These are phyloP conservation scores for Ceratorhiza oryzae-sativae DNA, from an alignment of 1,284 basidiomycete species.

Conservation along the genomic window DNA sequence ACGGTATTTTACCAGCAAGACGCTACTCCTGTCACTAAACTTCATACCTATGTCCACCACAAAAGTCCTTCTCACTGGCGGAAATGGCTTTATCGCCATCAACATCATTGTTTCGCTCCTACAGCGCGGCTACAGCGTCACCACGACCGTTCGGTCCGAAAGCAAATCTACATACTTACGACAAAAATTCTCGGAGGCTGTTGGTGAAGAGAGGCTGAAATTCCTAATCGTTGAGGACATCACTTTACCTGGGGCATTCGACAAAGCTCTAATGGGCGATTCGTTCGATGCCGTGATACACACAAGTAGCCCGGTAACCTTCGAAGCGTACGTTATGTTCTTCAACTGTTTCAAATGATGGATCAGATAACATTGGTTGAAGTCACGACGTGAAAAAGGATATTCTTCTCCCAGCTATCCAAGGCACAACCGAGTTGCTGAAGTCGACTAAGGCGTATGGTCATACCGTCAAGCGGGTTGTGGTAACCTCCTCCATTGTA, in stretches of 20 bases:
- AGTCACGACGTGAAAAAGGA: conserved; percentile 42
- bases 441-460: conserved; percentile 47
- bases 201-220: conserved; percentile 16
- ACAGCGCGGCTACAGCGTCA: conserved; percentile 25
- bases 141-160: conserved; percentile 38
- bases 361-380: not conserved
- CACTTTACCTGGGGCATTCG: conserved; percentile 40
- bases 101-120: conserved; percentile 30
- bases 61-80: conserved; percentile 39
- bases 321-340: conserved; percentile 16
- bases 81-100: conserved; percentile 39
- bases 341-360: not conserved
- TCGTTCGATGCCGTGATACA: conserved; percentile 40
- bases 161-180: conserved; percentile 36
- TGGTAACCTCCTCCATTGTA: conserved; percentile 56
- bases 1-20: too few species aligned
- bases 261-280: conserved; percentile 40
- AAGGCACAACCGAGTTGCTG: conserved; percentile 55
- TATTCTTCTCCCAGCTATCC: conserved; percentile 55
- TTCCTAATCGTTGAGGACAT: conserved; percentile 38
- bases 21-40: too few species aligned
- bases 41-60: conserved; percentile 35
- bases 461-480: conserved; percentile 51
- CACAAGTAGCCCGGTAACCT: conserved; percentile 35
- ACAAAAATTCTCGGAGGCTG: conserved; percentile 26